Evolutionary conservation across 805 yeast species (phyloP).

Genomic region (Starmerella floris): DNA sequence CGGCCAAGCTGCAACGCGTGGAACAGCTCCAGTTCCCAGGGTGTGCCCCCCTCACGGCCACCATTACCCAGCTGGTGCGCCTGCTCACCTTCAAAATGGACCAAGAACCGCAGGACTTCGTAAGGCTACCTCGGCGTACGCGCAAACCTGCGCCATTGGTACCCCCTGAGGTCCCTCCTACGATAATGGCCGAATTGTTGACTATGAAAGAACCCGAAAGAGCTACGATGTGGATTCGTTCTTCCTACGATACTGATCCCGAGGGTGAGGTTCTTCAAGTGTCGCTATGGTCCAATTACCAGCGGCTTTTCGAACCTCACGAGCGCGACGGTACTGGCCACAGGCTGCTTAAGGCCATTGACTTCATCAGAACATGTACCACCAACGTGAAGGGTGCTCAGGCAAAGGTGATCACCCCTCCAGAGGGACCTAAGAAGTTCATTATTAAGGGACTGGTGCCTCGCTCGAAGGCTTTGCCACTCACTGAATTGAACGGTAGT

Average conservation of each 20-base stretch:
- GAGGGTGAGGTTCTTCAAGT: slow-evolving; percentile 88
- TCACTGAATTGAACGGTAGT: slow-evolving; percentile 12
- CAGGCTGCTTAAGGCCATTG: slow-evolving; percentile 81
- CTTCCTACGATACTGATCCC: slow-evolving; percentile 67
- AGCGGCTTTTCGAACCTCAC: slow-evolving; percentile 61
- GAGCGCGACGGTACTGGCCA: slow-evolving; percentile 37
- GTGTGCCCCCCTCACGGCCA: neutral
- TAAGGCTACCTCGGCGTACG: slow-evolving; percentile 29
- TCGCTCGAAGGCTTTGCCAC: slow-evolving; percentile 34
- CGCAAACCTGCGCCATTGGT: slow-evolving; percentile 53
- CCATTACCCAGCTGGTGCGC: slow-evolving; percentile 41
- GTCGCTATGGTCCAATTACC: slow-evolving; percentile 90
- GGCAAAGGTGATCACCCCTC: slow-evolving; percentile 76
- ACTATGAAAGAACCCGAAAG: slow-evolving; percentile 70
- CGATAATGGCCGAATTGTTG: slow-evolving; percentile 47
- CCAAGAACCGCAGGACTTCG: slow-evolving; percentile 27
- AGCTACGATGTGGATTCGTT: slow-evolving; percentile 88
- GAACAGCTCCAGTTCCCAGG: slow-evolving; percentile 32
- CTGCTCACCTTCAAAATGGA: slow-evolving; percentile 39
- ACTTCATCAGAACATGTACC: slow-evolving; percentile 86
- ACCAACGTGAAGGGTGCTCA: slow-evolving; percentile 76
- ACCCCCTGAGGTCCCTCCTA: slow-evolving; percentile 47
- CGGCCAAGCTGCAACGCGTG: slow-evolving; percentile 49
- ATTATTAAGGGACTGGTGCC: slow-evolving; percentile 93
- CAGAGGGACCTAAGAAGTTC: slow-evolving; percentile 59